These are phyloP conservation scores for Penicillium manginii DNA, from an alignment of 495 filamentous ascomycete species.

Conservation along the genomic window DNA sequence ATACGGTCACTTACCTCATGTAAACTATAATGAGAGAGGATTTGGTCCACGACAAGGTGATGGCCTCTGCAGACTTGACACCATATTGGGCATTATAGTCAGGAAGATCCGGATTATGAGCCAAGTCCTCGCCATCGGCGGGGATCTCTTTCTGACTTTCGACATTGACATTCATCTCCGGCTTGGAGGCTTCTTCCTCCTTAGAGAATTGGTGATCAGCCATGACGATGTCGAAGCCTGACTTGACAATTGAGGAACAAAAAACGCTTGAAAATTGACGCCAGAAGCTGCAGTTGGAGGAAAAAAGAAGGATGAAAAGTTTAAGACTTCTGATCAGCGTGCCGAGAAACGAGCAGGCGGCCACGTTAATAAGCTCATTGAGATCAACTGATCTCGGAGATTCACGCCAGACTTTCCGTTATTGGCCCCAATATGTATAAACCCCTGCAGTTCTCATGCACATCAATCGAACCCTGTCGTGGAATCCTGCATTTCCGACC, in stretches of 20 bases:
- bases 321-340: neutral
- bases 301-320: conserved; percentile 4
- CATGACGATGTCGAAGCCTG: conserved; percentile 5
- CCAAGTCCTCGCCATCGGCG: conserved; percentile 4
- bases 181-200: neutral
- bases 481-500: neutral
- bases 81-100: conserved; percentile 32
- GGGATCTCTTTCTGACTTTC: conserved; percentile 4
- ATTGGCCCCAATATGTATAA: neutral
- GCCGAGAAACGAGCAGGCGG: neutral
- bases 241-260: neutral
- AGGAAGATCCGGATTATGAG: conserved; percentile 5
- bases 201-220: conserved; percentile 4
- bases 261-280: neutral
- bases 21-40: conserved; percentile 35
- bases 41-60: conserved; percentile 37
- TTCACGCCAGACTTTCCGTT: neutral
- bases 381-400: conserved; percentile 5
- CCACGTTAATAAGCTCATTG: conserved; percentile 3
- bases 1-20: conserved; percentile 1
- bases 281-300: neutral
- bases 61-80: conserved; percentile 41
- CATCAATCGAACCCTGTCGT: neutral
- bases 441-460: neutral
- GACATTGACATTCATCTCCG: conserved; percentile 9